phyloP scores from a whole-genome alignment of 1,139 yeast species.

The Citeromyces hawaiiensis region DNA sequence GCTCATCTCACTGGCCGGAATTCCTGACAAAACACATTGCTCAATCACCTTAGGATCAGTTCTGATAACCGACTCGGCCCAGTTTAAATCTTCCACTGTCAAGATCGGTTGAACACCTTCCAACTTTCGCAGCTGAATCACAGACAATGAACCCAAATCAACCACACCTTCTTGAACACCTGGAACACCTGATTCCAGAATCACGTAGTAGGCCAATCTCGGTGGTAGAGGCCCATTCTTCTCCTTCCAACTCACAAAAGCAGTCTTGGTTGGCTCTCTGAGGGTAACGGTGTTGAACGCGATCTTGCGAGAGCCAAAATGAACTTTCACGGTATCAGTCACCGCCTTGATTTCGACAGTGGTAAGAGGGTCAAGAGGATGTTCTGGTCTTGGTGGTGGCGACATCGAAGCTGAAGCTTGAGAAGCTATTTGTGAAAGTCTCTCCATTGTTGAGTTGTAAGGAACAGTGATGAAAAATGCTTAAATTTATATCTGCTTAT shows the following conservation, averaged over 20 bases:
- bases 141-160: constrained; percentile 33
- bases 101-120: constrained; percentile 64
- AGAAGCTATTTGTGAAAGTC: constrained; percentile 50
- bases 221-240: constrained; percentile 48
- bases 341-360: constrained; percentile 38
- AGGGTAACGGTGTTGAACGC: constrained; percentile 58
- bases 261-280: constrained; percentile 55
- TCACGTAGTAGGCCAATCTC: constrained; percentile 53
- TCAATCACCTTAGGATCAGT: constrained; percentile 56
- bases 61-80: constrained; percentile 54
- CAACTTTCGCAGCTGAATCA: constrained; percentile 32
- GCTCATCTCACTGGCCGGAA: constrained; percentile 53
- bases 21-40: constrained; percentile 60
- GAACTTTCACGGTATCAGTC: constrained; percentile 27
- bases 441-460: constrained; percentile 30
- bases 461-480: neutral
- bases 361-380: constrained; percentile 64
- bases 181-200: constrained; percentile 41
- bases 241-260: constrained; percentile 55
- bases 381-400: constrained; percentile 41
- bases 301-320: constrained; percentile 24
- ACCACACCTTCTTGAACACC: constrained; percentile 64
- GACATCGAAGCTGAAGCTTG: constrained; percentile 47
- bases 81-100: constrained; percentile 53
- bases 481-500: neutral